Evolutionary conservation across 2,329 filamentous ascomycete species (phyloP), one percentile per base, ranked within the genome.

Genomic region (Botrytis medusae): DNA sequence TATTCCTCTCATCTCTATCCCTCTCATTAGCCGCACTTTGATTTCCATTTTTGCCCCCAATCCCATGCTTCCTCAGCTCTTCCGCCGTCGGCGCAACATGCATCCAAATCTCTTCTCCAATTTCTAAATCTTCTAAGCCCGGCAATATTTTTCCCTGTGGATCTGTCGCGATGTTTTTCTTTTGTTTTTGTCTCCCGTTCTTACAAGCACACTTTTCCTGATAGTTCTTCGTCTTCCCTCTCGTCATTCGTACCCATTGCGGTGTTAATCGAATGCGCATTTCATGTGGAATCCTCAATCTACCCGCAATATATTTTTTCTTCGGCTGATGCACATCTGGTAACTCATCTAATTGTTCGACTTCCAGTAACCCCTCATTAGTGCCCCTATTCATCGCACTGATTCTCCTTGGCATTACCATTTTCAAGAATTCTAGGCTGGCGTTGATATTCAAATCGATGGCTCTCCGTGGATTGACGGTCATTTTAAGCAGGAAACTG

Each of bases 361-460:
- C 76, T 60, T 84, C 79, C 20, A 90, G 80, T 2, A 90, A 80
- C 20, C 84, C 82, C 78, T 91, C 88, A 72, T 87, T 84, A 2
- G 84, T 84, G 82, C 89, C 87, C 14, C 83, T 84, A 72, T 84
- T 85, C 74, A 87, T 86, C 73, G 84, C 81, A 7, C 84, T 84
- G 71, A 86, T 83, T 64, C 84, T 80, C 3, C 78, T 74, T 18
- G 86, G 86, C 68, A 90, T 83, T 2, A 87, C 85, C 16, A 85
- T 83, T 62, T 84, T 84, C 8, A 91, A 83, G 72, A 92, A 92
- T 76, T 92, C 90, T 42, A 92, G 84, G 40, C 85, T 87, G 12
- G 89, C 86, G 74, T 87, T 88, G 76, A 91, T 84, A 62, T 91
- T 92, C 54, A 92, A 83, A 78, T 90, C 87, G 40, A 91, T 85